Conservation (phyloP, 192 early-diverging fungal species). For the Backusella tarrabulga region DNA sequence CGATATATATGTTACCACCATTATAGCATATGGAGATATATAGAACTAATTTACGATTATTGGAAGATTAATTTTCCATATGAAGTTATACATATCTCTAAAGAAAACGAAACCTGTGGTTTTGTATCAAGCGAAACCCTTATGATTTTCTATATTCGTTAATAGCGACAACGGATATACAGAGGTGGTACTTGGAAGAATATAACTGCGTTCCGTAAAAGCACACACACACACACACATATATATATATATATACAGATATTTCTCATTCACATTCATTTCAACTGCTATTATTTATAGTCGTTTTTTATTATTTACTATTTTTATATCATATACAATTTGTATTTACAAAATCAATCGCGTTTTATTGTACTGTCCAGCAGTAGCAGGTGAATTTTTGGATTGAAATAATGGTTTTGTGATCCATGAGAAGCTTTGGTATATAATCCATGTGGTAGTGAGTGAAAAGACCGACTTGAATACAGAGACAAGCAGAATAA, state of each 20-base stretch:
- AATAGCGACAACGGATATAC: not conserved
- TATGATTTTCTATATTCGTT: not conserved
- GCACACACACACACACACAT: not conserved
- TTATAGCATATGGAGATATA: too few relatives aligned
- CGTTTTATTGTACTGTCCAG: not conserved
- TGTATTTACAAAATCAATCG: conserved; percentile 3
- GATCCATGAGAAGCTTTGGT: conserved; percentile 8
- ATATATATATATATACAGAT: too few relatives aligned
- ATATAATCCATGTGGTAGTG: conserved; percentile 14
- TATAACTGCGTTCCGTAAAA: not conserved
- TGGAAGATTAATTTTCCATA: too few relatives aligned
- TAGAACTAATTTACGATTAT: too few relatives aligned
- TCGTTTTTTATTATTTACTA: not conserved
- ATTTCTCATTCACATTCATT: too few relatives aligned
- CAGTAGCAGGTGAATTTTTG: not conserved
- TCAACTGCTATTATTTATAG: not conserved
- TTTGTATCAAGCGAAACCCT: not conserved
- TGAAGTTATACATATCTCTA: too few relatives aligned
- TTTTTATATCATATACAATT: not conserved
- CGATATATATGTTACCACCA: too few relatives aligned
- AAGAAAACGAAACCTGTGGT: too few relatives aligned
- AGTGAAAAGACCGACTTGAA: conserved; percentile 1
- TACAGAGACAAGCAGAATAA: not conserved
- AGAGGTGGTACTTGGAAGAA: not conserved
- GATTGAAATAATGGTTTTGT: not conserved